These are phyloP conservation scores for Paralagenidium karlingii DNA, from an alignment of 352 stramenopile genomes.

Conservation along the genomic window DNA sequence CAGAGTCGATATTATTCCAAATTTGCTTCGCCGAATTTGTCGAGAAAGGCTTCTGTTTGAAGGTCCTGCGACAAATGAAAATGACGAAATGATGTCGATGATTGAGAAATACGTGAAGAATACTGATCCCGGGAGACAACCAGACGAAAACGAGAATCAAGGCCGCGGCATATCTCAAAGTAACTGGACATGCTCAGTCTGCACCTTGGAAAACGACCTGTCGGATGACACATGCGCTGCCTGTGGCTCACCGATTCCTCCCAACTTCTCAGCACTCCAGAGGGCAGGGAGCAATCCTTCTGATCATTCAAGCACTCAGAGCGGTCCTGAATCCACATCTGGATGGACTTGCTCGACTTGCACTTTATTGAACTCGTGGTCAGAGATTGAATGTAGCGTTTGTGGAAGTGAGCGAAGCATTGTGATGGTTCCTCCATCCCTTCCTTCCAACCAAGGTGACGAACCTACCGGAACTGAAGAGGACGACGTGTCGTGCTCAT, in stretches of 20 bases:
- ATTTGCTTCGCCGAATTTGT: conserved; percentile 25
- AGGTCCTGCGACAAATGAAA: conserved; percentile 24
- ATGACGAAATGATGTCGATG: conserved; percentile 20
- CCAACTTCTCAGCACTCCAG: no score
- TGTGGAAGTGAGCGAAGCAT: conserved; percentile 38
- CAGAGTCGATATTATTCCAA: conserved; percentile 40
- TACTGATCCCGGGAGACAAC: conserved; percentile 3
- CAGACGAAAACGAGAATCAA: conserved; percentile 6
- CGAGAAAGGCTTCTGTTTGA: conserved; percentile 51
- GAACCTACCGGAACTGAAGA: no score
- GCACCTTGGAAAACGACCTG: conserved; percentile 55
- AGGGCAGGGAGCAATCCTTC: no score
- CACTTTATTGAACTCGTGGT: conserved; percentile 58
- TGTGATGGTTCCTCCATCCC: conserved; percentile 15
- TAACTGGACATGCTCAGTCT: conserved; percentile 55
- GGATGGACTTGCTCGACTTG: conserved; percentile 53
- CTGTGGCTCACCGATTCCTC: conserved; percentile 44
- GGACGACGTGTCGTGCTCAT: no score
- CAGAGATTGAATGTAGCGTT: conserved; percentile 21
- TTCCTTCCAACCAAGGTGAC: no score
- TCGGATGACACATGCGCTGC: conserved; percentile 43
- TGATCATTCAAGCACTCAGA: not conserved
- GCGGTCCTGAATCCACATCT: not conserved
- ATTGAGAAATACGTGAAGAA: no score
- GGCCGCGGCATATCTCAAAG: no score